Evolutionary conservation across 2,329 filamentous ascomycete species (phyloP), one percentile per base, ranked within the genome.

Genomic region (Penicillium italicum): DNA sequence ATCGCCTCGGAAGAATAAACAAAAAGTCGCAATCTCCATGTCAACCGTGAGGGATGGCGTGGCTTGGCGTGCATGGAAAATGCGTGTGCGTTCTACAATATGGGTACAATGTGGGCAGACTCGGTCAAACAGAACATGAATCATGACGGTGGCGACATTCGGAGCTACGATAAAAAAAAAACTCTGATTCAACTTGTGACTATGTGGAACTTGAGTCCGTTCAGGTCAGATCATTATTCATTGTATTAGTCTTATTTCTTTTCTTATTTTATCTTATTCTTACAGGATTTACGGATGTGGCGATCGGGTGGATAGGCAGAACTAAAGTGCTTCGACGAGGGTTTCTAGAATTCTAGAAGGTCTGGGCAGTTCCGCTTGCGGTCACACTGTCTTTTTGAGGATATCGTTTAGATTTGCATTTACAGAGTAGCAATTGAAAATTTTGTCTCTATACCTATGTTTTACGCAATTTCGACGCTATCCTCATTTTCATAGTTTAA

Each of bases 291-390:
- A 36, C 57, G 54, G 60, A 50, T 60, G 61, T 62, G 61, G 61
- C 61, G 61, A 63, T 62, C 61, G 33, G 49, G 48, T 53, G 41
- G 55, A 48, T 42, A 26, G 18, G 44, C 18, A 31, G 37, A 50
- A 48, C 45, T 52, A 50, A 36, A 26, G 48, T 56, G 44, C 55
- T 64, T 62, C 58, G 58, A 52, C 48, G 42, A 44, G 48, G 34
- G 24, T 64, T 64, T 61, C 59, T 60, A 59, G 62, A 64, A 58
- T 58, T 57, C 58, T 57, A 59, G 53, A 57, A 61, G 57, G 46
- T n/a, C 46, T 51, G 40, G 48, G 51, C 49, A 28, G n/a, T 31
- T 42, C 42, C 52, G 52, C 43, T 24, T 44, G 28, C 46, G 31
- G 50, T 45, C 46, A 43, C 20, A 49, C 31, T 11, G 24, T 5